A percentile compares a stretch with the other conserved stretches of the same genome.
phyloP scores from a whole-genome alignment of 73 alveolate species.

The Halteria grandinella region DNA sequence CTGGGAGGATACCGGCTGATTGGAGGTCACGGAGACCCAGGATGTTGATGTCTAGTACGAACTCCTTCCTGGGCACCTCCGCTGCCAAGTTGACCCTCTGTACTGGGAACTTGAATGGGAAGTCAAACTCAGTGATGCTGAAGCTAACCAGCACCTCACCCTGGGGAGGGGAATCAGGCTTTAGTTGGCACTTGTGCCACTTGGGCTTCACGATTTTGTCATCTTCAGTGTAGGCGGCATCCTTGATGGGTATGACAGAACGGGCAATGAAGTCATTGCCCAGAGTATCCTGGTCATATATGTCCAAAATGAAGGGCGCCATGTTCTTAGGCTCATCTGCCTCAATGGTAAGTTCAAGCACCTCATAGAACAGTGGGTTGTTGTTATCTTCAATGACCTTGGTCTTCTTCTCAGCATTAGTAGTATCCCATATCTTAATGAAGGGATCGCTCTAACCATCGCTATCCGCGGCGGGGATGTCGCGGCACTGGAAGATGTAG shows the following conservation, averaged over 20 bases:
- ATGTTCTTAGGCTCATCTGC: constrained; percentile 39
- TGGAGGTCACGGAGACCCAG: constrained; percentile 82
- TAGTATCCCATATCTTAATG: constrained; percentile 58
- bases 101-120: not conserved
- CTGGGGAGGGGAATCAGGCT: constrained; percentile 53
- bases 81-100: constrained; percentile 42
- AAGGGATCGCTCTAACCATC: constrained; percentile 76
- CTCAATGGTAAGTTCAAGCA: constrained; percentile 47
- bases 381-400: constrained; percentile 54
- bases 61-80: constrained; percentile 47
- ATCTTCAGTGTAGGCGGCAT: constrained; percentile 28
- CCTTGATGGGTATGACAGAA: constrained; percentile 26
- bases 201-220: constrained; percentile 43
- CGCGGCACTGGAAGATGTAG: constrained; percentile 64
- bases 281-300: constrained; percentile 60
- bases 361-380: constrained; percentile 79
- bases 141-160: constrained; percentile 75
- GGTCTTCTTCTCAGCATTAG: constrained; percentile 33
- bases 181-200: not conserved
- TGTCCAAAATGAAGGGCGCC: constrained; percentile 68
- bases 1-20: constrained; percentile 80
- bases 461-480: constrained; percentile 69
- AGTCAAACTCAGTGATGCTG: constrained; percentile 48
- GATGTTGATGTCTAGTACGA: constrained; percentile 68
- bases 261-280: constrained; percentile 65